Evolutionary conservation across 306 rosid genomes (phyloP), one percentile per base, ranked within the genome.

Genomic region (Rubus parviflorus): DNA sequence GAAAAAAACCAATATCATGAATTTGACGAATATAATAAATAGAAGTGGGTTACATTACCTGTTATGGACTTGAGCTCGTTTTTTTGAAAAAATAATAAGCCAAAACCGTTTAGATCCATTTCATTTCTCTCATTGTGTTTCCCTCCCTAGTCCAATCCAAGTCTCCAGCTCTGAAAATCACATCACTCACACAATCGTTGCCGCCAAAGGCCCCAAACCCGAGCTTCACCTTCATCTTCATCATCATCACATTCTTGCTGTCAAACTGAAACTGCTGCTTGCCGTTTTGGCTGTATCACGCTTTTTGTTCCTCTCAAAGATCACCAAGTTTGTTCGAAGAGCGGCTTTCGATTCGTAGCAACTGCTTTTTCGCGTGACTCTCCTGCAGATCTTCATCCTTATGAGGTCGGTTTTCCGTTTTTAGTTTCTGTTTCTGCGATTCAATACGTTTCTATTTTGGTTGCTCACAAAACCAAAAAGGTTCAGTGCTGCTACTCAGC

Each of bases 341-440:
- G 40, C 38, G 22, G 61, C 75, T 48, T 35, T 37, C 16, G 47
- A 49, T 64, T 64, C 47, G 22, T 12, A 64, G 71, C 22, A n/a
- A 23, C 41, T 45, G 72, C 12, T 49, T 51, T 80, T 76, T 78
- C 78, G 63, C 82, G 76, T 81, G 84, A 83, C 65, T 61, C 75
- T 77, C 72, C 62, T 7, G 74, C 85, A 85, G 97, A 91, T 91
- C 97, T 89, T 87, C 81, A 83, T 78, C 65, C 85, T 8, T 47
- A 74, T 68, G 78, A 64, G 88, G 90, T 88, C 43, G 69, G 72
- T 69, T 82, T 73, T 75, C 15, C 15, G 4, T 41, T 25, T 25
- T 15, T 5, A 40, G 1, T 69, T 22, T 68, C 73, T 11, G 23
- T 51, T 58, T 76, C 47, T 35, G n/a, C 14, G 73, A 68, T 46